These are phyloP conservation scores for Kregervanrija pseudodelftensis DNA, from an alignment of 805 yeast species.

Conservation along the genomic window DNA sequence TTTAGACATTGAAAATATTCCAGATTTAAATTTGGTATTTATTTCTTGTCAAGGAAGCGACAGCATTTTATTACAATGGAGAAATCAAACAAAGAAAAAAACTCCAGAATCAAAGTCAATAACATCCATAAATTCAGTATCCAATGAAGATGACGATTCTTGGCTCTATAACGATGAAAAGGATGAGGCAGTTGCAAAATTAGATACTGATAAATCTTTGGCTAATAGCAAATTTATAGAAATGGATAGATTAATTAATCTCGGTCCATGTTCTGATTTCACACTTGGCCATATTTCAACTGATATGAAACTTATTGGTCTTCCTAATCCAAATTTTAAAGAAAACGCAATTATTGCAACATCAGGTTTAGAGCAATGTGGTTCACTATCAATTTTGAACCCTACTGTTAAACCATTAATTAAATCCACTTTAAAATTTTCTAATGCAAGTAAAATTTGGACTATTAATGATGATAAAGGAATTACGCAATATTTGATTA, in stretches of 20 bases:
- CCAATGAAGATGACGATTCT: slow-evolving; percentile 40
- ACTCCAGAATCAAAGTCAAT: slow-evolving; percentile 7
- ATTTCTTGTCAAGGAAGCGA: slow-evolving; percentile 57
- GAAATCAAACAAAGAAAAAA: slow-evolving; percentile 14
- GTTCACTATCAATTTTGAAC: slow-evolving; percentile 53
- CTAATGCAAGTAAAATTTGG: slow-evolving; percentile 72
- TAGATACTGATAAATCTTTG: slow-evolving; percentile 8
- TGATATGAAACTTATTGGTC: slow-evolving; percentile 49
- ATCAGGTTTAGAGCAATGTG: slow-evolving; percentile 53
- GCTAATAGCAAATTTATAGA: slow-evolving; percentile 32
- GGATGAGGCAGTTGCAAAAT: slow-evolving; percentile 4
- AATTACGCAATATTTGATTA: slow-evolving; percentile 51
- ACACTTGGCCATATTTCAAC: slow-evolving; percentile 56
- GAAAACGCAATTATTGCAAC: slow-evolving; percentile 66
- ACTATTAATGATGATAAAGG: slow-evolving; percentile 37
- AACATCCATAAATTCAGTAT: slow-evolving; percentile 7
- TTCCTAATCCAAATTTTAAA: slow-evolving; percentile 58
- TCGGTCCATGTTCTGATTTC: slow-evolving; percentile 70
- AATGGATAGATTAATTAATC: slow-evolving; percentile 50
- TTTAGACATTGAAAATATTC: slow-evolving; percentile 32
- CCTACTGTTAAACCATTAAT: slow-evolving; percentile 65
- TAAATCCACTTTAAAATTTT: slow-evolving; percentile 61
- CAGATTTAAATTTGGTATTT: slow-evolving; percentile 40
- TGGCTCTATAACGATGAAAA: slow-evolving; percentile 32
- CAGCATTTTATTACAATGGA: slow-evolving; percentile 42